Evolutionary conservation across 1,284 basidiomycete genomes (phyloP).

Genomic region (Ceratobasidium sp.): DNA sequence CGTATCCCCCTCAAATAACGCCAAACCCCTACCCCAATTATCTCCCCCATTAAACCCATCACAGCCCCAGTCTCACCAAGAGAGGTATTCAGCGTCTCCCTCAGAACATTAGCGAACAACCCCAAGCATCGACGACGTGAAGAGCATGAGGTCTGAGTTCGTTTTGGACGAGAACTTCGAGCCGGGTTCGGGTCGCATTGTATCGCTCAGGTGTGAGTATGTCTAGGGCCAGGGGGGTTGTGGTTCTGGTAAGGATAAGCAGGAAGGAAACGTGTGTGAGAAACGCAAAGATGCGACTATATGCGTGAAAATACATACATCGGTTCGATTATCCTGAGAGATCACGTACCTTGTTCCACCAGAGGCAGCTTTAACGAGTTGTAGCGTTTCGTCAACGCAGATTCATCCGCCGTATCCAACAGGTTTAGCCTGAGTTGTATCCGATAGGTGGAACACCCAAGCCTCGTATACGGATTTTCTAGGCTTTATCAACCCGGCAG

Average conservation of each 20-base stretch:
- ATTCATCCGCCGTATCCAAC: constrained; percentile 40
- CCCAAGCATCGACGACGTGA: constrained; percentile 43
- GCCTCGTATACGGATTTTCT: constrained; percentile 44
- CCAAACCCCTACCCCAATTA: constrained; percentile 36
- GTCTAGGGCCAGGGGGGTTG: constrained; percentile 22
- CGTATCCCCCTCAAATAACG: not conserved
- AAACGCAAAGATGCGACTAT: constrained; percentile 33
- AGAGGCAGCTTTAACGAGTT: constrained; percentile 33
- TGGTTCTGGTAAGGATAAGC: constrained; percentile 34
- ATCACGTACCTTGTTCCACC: constrained; percentile 38
- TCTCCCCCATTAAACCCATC: constrained; percentile 43
- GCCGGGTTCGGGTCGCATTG: constrained; percentile 7
- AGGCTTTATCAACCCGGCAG: constrained; percentile 32
- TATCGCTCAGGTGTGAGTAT: constrained; percentile 41
- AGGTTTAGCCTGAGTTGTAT: constrained; percentile 42
- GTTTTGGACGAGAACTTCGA: constrained; percentile 38
- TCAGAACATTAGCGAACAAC: constrained; percentile 46
- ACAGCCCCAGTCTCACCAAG: constrained; percentile 32
- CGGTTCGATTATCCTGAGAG: not conserved
- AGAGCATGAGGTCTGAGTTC: constrained; percentile 42
- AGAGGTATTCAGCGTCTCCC: constrained; percentile 44
- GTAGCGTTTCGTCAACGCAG: constrained; percentile 36
- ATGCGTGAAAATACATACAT: not conserved
- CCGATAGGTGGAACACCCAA: constrained; percentile 46
- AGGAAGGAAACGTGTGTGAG: constrained; percentile 37